Base-by-base conservation (phyloP, 352 stramenopile genomes). In the Pythium graminicola region DNA sequence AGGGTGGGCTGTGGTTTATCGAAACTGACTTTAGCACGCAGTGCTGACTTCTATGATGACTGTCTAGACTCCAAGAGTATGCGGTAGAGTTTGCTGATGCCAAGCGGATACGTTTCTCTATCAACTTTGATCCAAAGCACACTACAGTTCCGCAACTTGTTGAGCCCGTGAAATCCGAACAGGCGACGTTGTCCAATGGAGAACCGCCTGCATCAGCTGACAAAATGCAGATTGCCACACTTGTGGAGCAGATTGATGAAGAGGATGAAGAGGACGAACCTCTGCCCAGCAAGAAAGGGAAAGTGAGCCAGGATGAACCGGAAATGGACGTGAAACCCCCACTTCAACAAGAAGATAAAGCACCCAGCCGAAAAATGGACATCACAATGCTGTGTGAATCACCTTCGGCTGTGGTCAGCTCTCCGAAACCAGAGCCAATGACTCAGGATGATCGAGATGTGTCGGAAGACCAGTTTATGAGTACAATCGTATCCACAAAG, bases 31-130 rank as follows among this genome's bases (percentile, higher is more conserved):
- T n/a, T n/a, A n/a, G n/a, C n/a, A n/a, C n/a, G n/a, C n/a, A n/a
- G n/a, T n/a, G n/a, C n/a, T n/a, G n/a, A n/a, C n/a, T n/a, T n/a
- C n/a, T n/a, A n/a, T n/a, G n/a, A n/a, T n/a, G n/a, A n/a, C n/a
- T n/a, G n/a, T n/a, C n/a, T n/a, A n/a, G n/a, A n/a, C n/a, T n/a
- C n/a, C 42, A 55, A 41, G 35, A 64, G 44, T 91, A 89, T 48
- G 16, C 69, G 0, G 72, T 86, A 14, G 81, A 92, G 51, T 92
- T 86, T 60, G 76, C 81, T 17, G 85, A 73, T 6, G 72, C 71
- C 3, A 88, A 89, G 65, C 57, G 70, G 58, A 86, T 92, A 60
- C 76, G 79, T 1, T 62, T 92, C 17, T 92, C 81, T 10, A 73
- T 92, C 42, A 85, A 92, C 56, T 92, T 92, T 50, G 50, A 68